A percentile compares a stretch with the other conserved stretches of the same genome.
phyloP scores from a whole-genome alignment of 306 rosid genomes.

The Hylodesmum podocarpum region DNA sequence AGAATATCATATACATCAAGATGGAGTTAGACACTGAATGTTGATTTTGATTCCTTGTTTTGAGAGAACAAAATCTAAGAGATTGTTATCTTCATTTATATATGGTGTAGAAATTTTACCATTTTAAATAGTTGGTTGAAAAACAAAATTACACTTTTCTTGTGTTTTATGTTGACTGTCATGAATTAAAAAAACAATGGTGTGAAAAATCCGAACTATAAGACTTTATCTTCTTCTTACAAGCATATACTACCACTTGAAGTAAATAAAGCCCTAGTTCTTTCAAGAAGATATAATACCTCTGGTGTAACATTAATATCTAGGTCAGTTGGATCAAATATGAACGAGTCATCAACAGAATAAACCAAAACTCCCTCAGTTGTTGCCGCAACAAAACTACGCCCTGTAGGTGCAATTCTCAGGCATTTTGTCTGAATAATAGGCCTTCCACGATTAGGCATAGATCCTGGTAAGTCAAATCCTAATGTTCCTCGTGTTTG shows the following conservation, averaged over 20 bases:
- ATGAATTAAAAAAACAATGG: background rate
- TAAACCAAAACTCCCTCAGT: constrained; percentile 90
- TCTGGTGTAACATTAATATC: constrained; percentile 97
- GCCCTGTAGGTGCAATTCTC: constrained; percentile 91
- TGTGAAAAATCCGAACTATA: background rate
- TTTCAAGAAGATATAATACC: constrained; percentile 44
- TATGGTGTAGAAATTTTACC: background rate
- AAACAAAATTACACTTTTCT: background rate
- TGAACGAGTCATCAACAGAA: constrained; percentile 86
- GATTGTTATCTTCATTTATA: background rate
- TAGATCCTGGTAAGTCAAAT: constrained; percentile 78
- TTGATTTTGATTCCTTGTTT: background rate
- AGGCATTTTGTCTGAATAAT: constrained; percentile 75
- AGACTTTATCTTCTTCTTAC: background rate
- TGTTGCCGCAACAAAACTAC: constrained; percentile 92
- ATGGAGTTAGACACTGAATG: background rate
- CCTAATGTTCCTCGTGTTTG: constrained; percentile 73
- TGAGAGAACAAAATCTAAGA: background rate
- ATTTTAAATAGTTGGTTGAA: background rate
- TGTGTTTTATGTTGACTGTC: background rate
- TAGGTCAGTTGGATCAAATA: constrained; percentile 93
- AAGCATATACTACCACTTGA: background rate
- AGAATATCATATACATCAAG: background rate
- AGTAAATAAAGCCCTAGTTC: background rate
- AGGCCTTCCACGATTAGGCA: constrained; percentile 85